phyloP scores from a whole-genome alignment of 495 filamentous ascomycete genomes.

The Daldinia caldariorum region DNA sequence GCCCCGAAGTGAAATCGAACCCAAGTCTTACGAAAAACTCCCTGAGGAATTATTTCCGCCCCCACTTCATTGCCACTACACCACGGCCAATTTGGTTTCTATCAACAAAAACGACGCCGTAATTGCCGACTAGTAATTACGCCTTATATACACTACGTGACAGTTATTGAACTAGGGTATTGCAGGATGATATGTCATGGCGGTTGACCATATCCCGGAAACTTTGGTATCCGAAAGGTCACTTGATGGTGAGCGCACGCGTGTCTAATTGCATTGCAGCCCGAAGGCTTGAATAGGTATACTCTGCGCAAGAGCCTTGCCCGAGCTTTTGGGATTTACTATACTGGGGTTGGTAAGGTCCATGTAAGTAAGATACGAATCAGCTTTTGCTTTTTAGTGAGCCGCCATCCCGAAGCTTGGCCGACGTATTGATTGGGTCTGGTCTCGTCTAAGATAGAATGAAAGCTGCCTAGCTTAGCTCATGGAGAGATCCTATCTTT shows the following conservation, averaged over 20 bases:
- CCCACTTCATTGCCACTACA: neutral
- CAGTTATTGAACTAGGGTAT: conserved; percentile 3
- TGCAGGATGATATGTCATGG: conserved; percentile 18
- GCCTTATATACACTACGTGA: too few relatives aligned
- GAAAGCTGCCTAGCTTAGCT: neutral
- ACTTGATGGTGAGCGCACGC: conserved; percentile 5
- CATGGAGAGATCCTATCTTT: neutral
- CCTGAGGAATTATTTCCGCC: neutral
- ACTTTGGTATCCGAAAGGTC: conserved; percentile 13
- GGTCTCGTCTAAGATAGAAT: neutral
- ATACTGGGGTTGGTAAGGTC: neutral
- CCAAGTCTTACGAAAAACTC: conserved; percentile 1
- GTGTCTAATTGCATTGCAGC: neutral
- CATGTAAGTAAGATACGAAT: neutral
- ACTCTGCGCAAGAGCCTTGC: neutral
- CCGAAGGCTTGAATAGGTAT: neutral
- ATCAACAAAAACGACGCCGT: neutral
- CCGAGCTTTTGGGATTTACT: neutral
- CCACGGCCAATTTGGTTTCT: too few relatives aligned
- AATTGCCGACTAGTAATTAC: too few relatives aligned
- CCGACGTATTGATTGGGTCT: neutral
- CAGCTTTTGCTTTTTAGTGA: neutral
- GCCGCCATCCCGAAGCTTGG: neutral
- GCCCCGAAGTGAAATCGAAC: neutral
- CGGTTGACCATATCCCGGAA: conserved; percentile 1